These are phyloP conservation scores for Suhomyces yuchorum DNA, from an alignment of 1,139 yeast genomes.

Conservation along the genomic window DNA sequence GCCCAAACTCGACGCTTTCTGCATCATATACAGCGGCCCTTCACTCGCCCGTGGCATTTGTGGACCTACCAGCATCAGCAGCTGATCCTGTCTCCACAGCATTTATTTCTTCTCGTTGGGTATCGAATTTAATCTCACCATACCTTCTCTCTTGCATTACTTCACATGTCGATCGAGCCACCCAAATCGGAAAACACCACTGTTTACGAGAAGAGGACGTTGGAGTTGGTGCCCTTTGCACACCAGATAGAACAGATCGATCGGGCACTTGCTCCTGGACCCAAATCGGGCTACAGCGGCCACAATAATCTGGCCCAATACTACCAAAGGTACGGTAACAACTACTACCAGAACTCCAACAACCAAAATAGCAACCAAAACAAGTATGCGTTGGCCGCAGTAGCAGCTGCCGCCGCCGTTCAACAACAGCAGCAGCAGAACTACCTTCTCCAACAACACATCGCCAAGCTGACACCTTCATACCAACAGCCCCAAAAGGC, in stretches of 20 bases:
- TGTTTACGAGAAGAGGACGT: conserved; percentile 30
- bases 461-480: conserved; percentile 11
- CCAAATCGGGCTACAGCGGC: conserved; percentile 14
- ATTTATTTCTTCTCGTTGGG: background rate
- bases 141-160: conserved; percentile 10
- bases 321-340: conserved; percentile 9
- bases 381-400: conserved; percentile 33
- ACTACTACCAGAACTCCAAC: conserved; percentile 12
- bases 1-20: background rate
- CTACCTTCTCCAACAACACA: conserved; percentile 19
- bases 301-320: conserved; percentile 8
- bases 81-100: background rate
- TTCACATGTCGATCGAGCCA: conserved; percentile 6
- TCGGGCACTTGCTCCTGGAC: conserved; percentile 14
- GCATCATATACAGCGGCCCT: background rate
- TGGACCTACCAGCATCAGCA: background rate
- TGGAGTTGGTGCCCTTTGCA: conserved; percentile 34
- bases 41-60: background rate
- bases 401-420: conserved; percentile 34
- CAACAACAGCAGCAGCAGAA: conserved; percentile 21
- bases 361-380: conserved; percentile 11
- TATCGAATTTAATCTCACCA: background rate
- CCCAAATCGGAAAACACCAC: background rate
- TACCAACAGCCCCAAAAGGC: conserved; percentile 17
- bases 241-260: conserved; percentile 33